phyloP scores from a whole-genome alignment of 805 yeast genomes.

The Pichia paraexigua region DNA sequence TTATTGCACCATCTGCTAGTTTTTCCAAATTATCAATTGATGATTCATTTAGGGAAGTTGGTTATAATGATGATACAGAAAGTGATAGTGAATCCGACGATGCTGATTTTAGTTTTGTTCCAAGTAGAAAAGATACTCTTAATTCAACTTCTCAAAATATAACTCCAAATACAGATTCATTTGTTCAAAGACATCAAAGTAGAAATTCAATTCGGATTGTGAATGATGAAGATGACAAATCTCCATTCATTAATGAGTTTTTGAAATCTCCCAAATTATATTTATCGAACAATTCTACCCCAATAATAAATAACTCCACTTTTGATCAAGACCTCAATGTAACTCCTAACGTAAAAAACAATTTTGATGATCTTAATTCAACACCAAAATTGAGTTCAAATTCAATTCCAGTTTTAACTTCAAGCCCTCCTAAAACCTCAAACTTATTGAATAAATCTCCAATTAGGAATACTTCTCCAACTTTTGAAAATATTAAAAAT shows the following conservation, averaged over 20 bases:
- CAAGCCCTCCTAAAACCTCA: constrained; percentile 4
- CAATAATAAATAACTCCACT: background rate
- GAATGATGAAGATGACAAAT: constrained; percentile 6
- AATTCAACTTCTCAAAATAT: background rate
- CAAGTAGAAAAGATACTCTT: constrained; percentile 2
- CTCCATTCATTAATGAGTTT: constrained; percentile 1
- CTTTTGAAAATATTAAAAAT: constrained; percentile 8
- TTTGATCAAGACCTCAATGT: background rate
- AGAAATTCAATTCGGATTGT: constrained; percentile 21
- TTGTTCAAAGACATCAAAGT: constrained; percentile 11
- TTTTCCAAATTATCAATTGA: constrained; percentile 6
- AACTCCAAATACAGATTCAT: background rate
- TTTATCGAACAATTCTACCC: background rate
- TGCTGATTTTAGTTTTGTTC: constrained; percentile 9
- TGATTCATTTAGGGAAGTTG: constrained; percentile 20
- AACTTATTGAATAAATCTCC: constrained; percentile 6
- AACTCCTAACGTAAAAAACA: constrained; percentile 4
- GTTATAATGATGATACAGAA: constrained; percentile 17
- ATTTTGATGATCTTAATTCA: background rate
- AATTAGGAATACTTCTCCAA: constrained; percentile 11
- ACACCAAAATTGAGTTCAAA: background rate
- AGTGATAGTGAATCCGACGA: background rate
- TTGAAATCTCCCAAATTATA: background rate
- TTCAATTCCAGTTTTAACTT: background rate
- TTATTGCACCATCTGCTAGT: constrained; percentile 13